Percentiles rank a stretch among this genome's conserved stretches.
Evolutionary conservation across 306 rosid genomes (phyloP).

Genomic region (Rubus parviflorus): DNA sequence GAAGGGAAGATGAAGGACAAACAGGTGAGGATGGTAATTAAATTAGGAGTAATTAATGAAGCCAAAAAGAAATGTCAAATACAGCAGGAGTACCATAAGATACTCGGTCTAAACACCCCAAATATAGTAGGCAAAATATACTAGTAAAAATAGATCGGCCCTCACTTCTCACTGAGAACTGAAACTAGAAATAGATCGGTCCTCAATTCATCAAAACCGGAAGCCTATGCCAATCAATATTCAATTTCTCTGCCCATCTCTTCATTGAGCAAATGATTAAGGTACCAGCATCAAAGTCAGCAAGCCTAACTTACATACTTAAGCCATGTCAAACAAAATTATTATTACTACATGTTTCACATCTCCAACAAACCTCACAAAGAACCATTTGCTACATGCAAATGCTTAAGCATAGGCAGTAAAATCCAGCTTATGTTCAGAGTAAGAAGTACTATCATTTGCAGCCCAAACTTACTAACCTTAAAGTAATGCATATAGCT

Average conservation of each 20-base stretch:
- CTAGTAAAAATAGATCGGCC: neutral
- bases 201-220: neutral
- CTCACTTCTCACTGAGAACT: neutral
- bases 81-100: neutral
- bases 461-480: neutral
- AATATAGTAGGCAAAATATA: neutral
- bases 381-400: neutral
- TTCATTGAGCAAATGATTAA: neutral
- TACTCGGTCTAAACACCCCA: neutral
- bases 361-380: neutral
- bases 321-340: neutral
- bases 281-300: neutral
- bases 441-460: neutral
- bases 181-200: neutral
- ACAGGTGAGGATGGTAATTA: neutral
- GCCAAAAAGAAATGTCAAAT: neutral
- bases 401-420: conserved; percentile 2
- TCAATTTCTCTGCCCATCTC: neutral
- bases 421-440: neutral
- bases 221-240: neutral
- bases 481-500: neutral
- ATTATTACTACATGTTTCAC: neutral
- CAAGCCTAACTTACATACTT: neutral
- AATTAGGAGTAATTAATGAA: neutral
- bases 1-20: neutral